Evolutionary conservation across 139 green algal species (phyloP).

Genomic region (Chlorella sp.): DNA sequence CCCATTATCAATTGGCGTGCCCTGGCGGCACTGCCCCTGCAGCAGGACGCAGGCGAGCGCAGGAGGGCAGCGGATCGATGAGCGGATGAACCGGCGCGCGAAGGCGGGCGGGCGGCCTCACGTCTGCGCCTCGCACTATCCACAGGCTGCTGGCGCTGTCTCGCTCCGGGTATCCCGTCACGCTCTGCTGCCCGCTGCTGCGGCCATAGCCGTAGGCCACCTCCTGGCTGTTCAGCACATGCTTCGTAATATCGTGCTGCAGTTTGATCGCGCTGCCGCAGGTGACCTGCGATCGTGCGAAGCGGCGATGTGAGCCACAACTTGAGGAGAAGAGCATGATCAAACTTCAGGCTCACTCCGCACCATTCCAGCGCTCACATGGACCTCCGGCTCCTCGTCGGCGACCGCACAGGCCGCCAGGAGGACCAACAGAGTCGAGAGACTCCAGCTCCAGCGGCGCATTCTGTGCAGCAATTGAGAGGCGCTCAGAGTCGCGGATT

Average conservation of each 20-base stretch:
- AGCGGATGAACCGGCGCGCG: not conserved
- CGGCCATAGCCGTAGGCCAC: constrained; percentile 76
- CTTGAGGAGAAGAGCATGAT: too few species aligned
- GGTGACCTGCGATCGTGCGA: constrained; percentile 89
- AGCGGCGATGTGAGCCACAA: too few species aligned
- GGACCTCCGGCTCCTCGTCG: too few species aligned
- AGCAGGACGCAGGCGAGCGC: not conserved
- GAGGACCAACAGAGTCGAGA: too few species aligned
- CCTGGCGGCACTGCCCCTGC: constrained; percentile 58
- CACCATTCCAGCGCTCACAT: too few species aligned
- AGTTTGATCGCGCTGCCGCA: constrained; percentile 92
- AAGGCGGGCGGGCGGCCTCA: not conserved
- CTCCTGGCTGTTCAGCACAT: constrained; percentile 86
- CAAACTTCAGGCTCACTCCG: too few species aligned
- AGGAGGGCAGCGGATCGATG: not conserved
- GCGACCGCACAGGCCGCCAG: too few species aligned
- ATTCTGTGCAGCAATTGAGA: too few species aligned
- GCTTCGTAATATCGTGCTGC: constrained; percentile 56
- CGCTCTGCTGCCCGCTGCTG: constrained; percentile 89
- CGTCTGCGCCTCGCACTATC: constrained; percentile 52
- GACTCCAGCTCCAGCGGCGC: too few species aligned
- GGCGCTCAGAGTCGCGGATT: too few species aligned
- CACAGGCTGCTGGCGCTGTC: constrained; percentile 83
- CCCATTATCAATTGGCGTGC: constrained; percentile 60
- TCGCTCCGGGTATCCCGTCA: constrained; percentile 70